phyloP scores from a whole-genome alignment of 2,329 filamentous ascomycete genomes.

The Fusarium torulosum region DNA sequence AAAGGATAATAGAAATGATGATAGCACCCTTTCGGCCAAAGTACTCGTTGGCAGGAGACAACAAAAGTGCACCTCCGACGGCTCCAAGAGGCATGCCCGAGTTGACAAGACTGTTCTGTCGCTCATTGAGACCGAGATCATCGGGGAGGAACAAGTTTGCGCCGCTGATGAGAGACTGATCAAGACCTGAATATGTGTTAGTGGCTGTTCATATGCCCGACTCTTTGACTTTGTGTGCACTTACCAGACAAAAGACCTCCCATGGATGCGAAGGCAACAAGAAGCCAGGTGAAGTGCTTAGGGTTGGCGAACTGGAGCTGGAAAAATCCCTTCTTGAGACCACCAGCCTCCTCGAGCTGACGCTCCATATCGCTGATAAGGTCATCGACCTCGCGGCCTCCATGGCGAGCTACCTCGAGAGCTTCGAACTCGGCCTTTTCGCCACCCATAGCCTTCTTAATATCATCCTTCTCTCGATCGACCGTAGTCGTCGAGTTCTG shows the following conservation, averaged over 20 bases:
- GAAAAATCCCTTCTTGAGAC: conserved; percentile 58
- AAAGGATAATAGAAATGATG: conserved; percentile 75
- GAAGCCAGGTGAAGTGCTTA: conserved; percentile 73
- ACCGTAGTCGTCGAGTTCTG: conserved; percentile 42
- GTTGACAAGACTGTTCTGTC: conserved; percentile 75
- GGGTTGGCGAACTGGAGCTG: conserved; percentile 70
- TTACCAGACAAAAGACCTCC: conserved; percentile 67
- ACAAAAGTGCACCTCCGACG: conserved; percentile 75
- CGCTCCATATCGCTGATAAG: conserved; percentile 59
- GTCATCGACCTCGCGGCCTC: conserved; percentile 53
- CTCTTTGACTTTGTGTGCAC: background rate
- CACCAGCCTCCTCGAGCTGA: conserved; percentile 53
- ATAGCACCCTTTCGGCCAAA: conserved; percentile 77
- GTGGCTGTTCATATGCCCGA: background rate
- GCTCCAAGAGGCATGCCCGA: conserved; percentile 79
- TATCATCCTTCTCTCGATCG: conserved; percentile 40
- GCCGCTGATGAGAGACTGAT: conserved; percentile 79
- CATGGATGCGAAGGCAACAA: conserved; percentile 80
- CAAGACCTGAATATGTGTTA: conserved; percentile 69
- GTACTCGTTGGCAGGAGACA: conserved; percentile 75
- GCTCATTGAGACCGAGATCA: conserved; percentile 66
- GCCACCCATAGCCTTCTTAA: conserved; percentile 33
- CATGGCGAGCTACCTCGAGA: conserved; percentile 53
- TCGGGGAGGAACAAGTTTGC: conserved; percentile 75
- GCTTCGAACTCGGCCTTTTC: conserved; percentile 53